Evolutionary conservation across 148 eudicot genomes (phyloP), one percentile per base, ranked within the genome.

Genomic region (Tetragonia tetragonoides): DNA sequence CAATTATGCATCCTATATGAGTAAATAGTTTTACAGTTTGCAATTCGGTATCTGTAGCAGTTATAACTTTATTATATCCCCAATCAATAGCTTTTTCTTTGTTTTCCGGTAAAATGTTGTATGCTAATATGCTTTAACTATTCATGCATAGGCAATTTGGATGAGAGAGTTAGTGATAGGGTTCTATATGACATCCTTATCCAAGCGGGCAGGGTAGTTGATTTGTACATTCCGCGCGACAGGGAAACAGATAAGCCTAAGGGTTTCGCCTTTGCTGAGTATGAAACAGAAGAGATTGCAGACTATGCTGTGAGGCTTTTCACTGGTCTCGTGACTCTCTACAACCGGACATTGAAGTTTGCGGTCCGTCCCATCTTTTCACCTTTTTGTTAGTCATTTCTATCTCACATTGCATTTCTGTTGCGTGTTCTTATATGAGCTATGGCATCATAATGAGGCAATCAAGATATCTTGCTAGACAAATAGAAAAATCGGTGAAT

Each of bases 261-360:
- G 87, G 99, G 97, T 63, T 89, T 37, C 85, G 97, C 99, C 42
- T 95, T 95, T 83, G 99, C 94, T 5, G 91, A 95, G 80, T 95
- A 91, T 75, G 99, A 95, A 83, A 86, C 86, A 21, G 91, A 87
- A 68, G 99, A 95, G 87, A 88, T 89, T 74, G 99, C 97, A 72
- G 89, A 85, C 70, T 92, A 95, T 87, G 99, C 96, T 74, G 97
- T 91, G 75, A 87, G 77, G 87, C 96, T 95, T 77, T 95, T 92
- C 80, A 79, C 97, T 81, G 96, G 99, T 39, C 92, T 95, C 62
- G 97, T 95, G 37, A 95, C 91, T 69, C 90, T 95, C 54, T 90
- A 90, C 86, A 91, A 86, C 47, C 81, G 91, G 79, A 95, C 99
- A 39, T 78, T 95, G 66, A 95, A 81, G 87, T 95, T 95, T 81